Conservation (phyloP, 2,329 filamentous ascomycete species). For the Leptographium radiaticola region DNA sequence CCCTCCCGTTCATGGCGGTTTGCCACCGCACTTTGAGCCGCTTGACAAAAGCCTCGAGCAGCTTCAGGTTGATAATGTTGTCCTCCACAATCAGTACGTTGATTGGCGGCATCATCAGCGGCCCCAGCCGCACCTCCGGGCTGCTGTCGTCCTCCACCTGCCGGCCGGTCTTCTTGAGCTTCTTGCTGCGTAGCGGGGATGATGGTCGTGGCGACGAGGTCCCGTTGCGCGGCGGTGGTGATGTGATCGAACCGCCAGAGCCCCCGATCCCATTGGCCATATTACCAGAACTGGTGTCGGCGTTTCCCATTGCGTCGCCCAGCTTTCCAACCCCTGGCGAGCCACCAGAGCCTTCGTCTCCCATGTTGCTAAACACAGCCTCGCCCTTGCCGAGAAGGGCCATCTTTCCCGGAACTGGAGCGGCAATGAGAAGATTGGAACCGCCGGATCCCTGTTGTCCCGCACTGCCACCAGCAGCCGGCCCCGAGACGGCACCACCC, state of each 20-base stretch:
- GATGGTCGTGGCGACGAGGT: constrained; percentile 23
- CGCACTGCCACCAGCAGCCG: not conserved
- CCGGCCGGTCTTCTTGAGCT: constrained; percentile 32
- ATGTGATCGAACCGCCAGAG: not conserved
- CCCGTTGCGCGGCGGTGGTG: constrained; percentile 20
- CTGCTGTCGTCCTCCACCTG: constrained; percentile 20
- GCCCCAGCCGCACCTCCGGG: constrained; percentile 41
- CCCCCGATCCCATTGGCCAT: not conserved
- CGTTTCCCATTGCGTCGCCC: not conserved
- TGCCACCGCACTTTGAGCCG: constrained; percentile 91
- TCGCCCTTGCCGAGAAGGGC: not conserved
- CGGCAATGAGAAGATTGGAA: constrained; percentile 1
- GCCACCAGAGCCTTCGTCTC: not conserved
- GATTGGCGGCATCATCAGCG: constrained; percentile 85
- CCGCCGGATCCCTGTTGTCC: not conserved
- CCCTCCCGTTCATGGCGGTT: constrained; percentile 89
- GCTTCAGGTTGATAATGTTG: constrained; percentile 91
- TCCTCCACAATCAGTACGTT: constrained; percentile 97
- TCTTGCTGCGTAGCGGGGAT: constrained; percentile 29
- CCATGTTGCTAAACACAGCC: not conserved
- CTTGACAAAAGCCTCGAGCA: constrained; percentile 93
- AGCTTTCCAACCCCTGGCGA: not conserved
- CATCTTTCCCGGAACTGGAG: not conserved
- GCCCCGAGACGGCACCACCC: not conserved
- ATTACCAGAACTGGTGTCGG: not conserved